Evolutionary conservation across 2,329 filamentous ascomycete genomes (phyloP).

Genomic region (Myriosclerotinia curreyana): DNA sequence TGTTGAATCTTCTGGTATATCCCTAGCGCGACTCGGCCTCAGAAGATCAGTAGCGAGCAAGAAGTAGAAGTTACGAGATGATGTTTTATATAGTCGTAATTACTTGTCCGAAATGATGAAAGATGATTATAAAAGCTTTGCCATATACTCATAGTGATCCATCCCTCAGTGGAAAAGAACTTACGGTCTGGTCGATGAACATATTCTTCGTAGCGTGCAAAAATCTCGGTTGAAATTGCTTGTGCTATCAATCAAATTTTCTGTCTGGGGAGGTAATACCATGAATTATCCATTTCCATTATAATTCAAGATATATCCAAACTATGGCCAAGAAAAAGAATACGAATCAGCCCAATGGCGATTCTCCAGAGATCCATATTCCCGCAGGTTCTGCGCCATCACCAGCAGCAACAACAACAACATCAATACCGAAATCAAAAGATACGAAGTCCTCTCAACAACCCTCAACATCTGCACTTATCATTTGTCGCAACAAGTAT

Average conservation of each 20-base stretch:
- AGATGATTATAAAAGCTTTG: not conserved
- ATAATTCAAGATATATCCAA: constrained; percentile 12
- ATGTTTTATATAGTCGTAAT: constrained; percentile 23
- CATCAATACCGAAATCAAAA: constrained; percentile 34
- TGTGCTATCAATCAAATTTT: constrained; percentile 23
- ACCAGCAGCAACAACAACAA: constrained; percentile 24
- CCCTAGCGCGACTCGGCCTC: constrained; percentile 20
- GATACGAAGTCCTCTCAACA: constrained; percentile 35
- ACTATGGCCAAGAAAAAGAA: constrained; percentile 50
- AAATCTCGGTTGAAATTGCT: constrained; percentile 24
- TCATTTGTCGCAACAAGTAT: constrained; percentile 68
- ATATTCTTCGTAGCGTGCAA: constrained; percentile 21
- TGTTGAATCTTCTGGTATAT: constrained; percentile 23
- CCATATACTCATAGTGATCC: not conserved
- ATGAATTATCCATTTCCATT: constrained; percentile 14
- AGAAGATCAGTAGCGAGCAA: constrained; percentile 19
- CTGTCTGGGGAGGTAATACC: no score
- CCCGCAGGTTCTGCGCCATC: constrained; percentile 27
- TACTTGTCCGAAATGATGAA: constrained; percentile 19
- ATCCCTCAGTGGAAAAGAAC: not conserved
- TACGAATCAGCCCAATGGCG: constrained; percentile 42
- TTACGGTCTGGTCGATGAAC: not conserved
- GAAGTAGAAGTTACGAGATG: constrained; percentile 8
- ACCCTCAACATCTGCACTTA: constrained; percentile 49
- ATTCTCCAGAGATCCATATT: constrained; percentile 30